Evolutionary conservation across 1,284 basidiomycete genomes (phyloP), one percentile per base, ranked within the genome.

Genomic region (Puccinia hordei): DNA sequence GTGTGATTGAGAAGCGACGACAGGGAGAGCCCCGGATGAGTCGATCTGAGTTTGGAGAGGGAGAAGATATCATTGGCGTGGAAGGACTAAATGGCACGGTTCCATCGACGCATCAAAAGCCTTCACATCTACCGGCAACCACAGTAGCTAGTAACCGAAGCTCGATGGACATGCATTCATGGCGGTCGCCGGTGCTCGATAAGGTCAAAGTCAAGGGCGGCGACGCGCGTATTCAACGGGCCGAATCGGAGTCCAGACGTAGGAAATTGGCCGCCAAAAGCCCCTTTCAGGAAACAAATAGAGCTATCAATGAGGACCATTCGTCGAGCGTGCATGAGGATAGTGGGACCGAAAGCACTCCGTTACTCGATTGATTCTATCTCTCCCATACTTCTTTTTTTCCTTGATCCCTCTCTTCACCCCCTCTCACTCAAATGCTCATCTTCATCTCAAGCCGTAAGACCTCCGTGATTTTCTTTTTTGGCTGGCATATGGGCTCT

Each of bases 1-100:
- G 79, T 30, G 79, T 80, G 46, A 80, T 80, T 66, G 79, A 80
- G 51, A 80, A 74, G 59, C 57, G 79, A 55, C 69, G 79, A 27
- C 59, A 73, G 38, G 69, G 49, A 10, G 77, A 73, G 30, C 66
- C 46, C 3, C 24, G 63, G 33, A 49, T 51, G 8, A 57, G 49
- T 44, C 61, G 61, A 38, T 80, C 79, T 13, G 79, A 80, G 30
- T 8, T 22, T n/a, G 79, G 79, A 30, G 79, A 80, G 24, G 59
- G 44, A 9, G 68, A 68, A 10, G 77, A 80, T 0, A n/a, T 30
- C 13, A 57, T 35, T 15, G 4, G 46, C 0, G 15, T 2, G 49
- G 69, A 72, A 1, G 24, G 5, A 4, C 12, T 33, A 49, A 24
- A n/a, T 19, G 46, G 15, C 1, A 8, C 63, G 38, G 19, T 66